Conservation (phyloP, 1,284 basidiomycete species). For the Hortiboletus rubellus region DNA sequence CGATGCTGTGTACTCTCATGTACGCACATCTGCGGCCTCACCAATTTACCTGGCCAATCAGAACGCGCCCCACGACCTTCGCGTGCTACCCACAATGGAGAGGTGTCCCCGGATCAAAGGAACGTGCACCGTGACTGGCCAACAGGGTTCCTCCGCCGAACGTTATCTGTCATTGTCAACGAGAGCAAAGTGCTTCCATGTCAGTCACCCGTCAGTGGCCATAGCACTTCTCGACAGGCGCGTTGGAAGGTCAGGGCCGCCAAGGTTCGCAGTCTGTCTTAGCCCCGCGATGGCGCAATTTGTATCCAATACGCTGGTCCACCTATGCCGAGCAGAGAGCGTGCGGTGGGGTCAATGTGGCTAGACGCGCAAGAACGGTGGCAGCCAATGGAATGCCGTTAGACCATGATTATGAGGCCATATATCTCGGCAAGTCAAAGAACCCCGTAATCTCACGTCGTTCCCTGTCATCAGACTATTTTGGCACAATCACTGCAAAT, state of each 20-base stretch:
- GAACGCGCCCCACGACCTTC: constrained; percentile 6
- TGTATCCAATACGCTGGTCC: background rate
- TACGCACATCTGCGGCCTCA: constrained; percentile 2
- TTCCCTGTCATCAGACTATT: constrained; percentile 10
- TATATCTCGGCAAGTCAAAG: background rate
- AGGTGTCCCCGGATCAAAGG: constrained; percentile 6
- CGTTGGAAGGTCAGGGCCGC: background rate
- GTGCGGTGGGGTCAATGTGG: background rate
- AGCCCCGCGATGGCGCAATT: background rate
- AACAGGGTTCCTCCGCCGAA: background rate
- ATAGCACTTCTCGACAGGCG: background rate
- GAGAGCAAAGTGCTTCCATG: background rate
- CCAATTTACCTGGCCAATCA: constrained; percentile 13
- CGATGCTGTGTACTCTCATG: constrained; percentile 6
- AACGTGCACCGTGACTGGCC: constrained; percentile 13
- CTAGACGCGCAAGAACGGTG: background rate
- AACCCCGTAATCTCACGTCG: background rate
- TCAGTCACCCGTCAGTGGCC: background rate
- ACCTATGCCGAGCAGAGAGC: background rate
- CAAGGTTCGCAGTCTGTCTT: background rate
- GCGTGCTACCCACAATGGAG: background rate
- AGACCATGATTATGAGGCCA: background rate
- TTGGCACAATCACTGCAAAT: background rate
- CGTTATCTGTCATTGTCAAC: background rate
- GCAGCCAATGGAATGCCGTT: constrained; percentile 7